These are phyloP conservation scores for Lactarius deliciosus DNA, from an alignment of 768 basidiomycete species.

Conservation along the genomic window DNA sequence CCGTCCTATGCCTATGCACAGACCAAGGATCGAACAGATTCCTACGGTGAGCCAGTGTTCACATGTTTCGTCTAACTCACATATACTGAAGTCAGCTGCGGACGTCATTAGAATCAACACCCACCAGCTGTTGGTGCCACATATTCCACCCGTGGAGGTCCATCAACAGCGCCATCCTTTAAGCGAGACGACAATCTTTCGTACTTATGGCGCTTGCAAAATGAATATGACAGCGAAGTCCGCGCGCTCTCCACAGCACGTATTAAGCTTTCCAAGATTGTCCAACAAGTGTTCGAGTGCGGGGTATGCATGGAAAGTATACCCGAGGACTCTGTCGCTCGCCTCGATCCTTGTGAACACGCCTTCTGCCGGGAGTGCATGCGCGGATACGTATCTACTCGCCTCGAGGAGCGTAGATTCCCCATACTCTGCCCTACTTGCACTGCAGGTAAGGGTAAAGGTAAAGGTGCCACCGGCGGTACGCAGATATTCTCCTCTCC, in stretches of 20 bases:
- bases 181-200: too few species aligned
- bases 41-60: too few species aligned
- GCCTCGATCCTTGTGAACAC: conserved; percentile 49
- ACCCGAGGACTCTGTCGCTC: conserved; percentile 44
- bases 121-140: too few species aligned
- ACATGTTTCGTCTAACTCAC: too few species aligned
- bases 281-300: conserved; percentile 48
- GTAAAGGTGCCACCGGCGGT: conserved; percentile 36
- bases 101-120: too few species aligned
- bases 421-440: conserved; percentile 66
- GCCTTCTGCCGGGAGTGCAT: conserved; percentile 56
- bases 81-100: too few species aligned
- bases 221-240: conserved; percentile 20
- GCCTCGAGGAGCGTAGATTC: conserved; percentile 53
- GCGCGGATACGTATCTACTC: conserved; percentile 41
- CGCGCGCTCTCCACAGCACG: conserved; percentile 39
- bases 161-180: too few species aligned
- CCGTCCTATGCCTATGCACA: too few species aligned
- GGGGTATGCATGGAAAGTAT: conserved; percentile 55
- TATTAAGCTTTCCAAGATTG: conserved; percentile 32
- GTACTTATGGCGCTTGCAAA: too few species aligned
- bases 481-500: conserved; percentile 22
- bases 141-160: not conserved
- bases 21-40: too few species aligned
- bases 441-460: conserved; percentile 33